Conservation (phyloP, 1,139 yeast genomes). For the Saccharomyces hybrid region DNA sequence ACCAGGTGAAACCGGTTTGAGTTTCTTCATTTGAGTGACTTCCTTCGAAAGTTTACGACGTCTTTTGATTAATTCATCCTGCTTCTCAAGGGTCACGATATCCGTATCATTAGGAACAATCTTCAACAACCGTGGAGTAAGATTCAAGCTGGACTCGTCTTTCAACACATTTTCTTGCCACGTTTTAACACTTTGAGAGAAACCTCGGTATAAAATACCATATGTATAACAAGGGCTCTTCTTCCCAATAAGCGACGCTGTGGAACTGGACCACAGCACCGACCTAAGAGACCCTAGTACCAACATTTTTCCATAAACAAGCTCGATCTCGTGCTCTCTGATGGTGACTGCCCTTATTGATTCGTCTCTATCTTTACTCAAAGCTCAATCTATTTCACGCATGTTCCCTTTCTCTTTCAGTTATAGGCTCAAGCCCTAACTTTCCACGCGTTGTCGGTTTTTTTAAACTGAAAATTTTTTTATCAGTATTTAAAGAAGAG, state of each 20-base stretch:
- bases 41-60: slow-evolving; percentile 69
- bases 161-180: neutral
- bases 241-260: neutral
- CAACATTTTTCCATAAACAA: neutral
- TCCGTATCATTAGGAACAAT: slow-evolving; percentile 39
- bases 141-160: neutral
- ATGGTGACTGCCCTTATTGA: neutral
- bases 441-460: neutral
- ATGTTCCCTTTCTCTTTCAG: neutral
- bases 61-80: slow-evolving; percentile 63
- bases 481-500: neutral
- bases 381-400: neutral
- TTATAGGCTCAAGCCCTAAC: neutral
- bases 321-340: neutral
- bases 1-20: slow-evolving; percentile 81
- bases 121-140: slow-evolving; percentile 27
- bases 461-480: neutral
- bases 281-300: neutral
- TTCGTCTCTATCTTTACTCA: neutral
- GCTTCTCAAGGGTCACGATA: slow-evolving; percentile 67
- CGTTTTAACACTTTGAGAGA: neutral
- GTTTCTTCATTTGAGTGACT: slow-evolving; percentile 61
- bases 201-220: neutral
- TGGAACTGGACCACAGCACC: neutral
- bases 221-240: neutral